Percentiles rank a stretch among this genome's conserved stretches.
phyloP scores from a whole-genome alignment of 2,329 filamentous ascomycete species.

The Arthrobotrys megalospora region DNA sequence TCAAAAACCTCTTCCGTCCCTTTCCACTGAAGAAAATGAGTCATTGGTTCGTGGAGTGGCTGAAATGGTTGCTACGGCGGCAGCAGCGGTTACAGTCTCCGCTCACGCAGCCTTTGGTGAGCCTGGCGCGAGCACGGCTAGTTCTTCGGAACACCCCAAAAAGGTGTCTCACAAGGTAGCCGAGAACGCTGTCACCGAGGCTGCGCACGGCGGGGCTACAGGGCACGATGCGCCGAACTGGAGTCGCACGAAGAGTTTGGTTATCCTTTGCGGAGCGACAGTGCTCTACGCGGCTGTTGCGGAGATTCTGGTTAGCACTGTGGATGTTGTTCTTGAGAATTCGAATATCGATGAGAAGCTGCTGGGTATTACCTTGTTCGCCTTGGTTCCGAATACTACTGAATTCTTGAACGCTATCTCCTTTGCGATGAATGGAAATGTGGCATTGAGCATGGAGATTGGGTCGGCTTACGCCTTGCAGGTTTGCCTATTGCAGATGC shows the following conservation, averaged over 20 bases:
- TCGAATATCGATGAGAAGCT: conserved; percentile 97
- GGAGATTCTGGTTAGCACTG: conserved; percentile 95
- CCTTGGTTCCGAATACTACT: conserved; percentile 96
- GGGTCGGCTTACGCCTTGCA: conserved; percentile 97
- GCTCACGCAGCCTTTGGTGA: conserved; percentile 61
- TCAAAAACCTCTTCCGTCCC: conserved; percentile 73
- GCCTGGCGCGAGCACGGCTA: conserved; percentile 52
- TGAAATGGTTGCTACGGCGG: conserved; percentile 86
- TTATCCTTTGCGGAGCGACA: conserved; percentile 90
- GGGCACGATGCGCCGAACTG: conserved; percentile 98
- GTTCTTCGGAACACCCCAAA: conserved; percentile 59
- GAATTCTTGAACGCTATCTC: conserved; percentile 99
- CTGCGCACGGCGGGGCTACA: conserved; percentile 66
- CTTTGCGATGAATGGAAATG: conserved; percentile 99
- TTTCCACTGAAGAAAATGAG: conserved; percentile 86
- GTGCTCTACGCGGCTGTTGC: conserved; percentile 96
- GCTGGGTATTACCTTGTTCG: conserved; percentile 94
- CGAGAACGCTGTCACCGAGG: conserved; percentile 59
- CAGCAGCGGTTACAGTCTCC: conserved; percentile 80
- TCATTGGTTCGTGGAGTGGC: conserved; percentile 87
- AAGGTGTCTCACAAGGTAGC: conserved; percentile 65
- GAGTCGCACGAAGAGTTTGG: conserved; percentile 89
- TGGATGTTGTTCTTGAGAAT: conserved; percentile 93
- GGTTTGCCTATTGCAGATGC: conserved; percentile 94
- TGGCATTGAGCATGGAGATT: conserved; percentile 98